phyloP scores from a whole-genome alignment of 225 moss, liverwort and hornwort genomes.

The Rhytidiadelphus loreus region DNA sequence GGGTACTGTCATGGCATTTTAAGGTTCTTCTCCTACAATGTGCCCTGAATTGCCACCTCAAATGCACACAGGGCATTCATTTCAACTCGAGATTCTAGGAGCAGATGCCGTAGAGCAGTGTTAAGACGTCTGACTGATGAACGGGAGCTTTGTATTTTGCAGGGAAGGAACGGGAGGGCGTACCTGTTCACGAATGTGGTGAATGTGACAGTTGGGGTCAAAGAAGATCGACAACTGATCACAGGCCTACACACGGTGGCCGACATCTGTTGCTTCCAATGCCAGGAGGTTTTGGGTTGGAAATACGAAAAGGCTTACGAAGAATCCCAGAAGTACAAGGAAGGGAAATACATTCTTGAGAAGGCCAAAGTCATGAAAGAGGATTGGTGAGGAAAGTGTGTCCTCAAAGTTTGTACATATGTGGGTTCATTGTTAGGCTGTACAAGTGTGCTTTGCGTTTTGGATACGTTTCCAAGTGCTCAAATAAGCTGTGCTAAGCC shows the following conservation, averaged over 20 bases:
- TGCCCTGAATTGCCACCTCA: neutral
- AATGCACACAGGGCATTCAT: neutral
- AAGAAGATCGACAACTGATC: slow-evolving; percentile 77
- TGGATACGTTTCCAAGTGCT: slow-evolving; percentile 5
- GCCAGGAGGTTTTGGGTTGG: slow-evolving; percentile 94
- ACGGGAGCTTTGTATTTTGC: neutral
- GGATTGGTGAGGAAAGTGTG: slow-evolving; percentile 41
- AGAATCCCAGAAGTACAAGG: slow-evolving; percentile 94
- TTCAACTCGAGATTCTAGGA: neutral
- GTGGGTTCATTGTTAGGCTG: neutral
- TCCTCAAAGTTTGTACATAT: neutral
- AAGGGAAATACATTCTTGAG: slow-evolving; percentile 95
- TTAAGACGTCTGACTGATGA: neutral
- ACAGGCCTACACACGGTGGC: slow-evolving; percentile 95
- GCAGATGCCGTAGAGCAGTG: neutral
- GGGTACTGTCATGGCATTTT: neutral
- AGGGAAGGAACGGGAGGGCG: slow-evolving; percentile 95
- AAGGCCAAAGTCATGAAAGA: slow-evolving; percentile 98
- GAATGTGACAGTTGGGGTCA: slow-evolving; percentile 72
- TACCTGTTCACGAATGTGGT: slow-evolving; percentile 94
- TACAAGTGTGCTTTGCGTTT: slow-evolving; percentile 16
- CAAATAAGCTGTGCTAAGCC: slow-evolving; percentile 20
- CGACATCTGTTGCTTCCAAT: slow-evolving; percentile 84
- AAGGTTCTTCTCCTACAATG: neutral
- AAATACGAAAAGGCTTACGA: slow-evolving; percentile 97